Evolutionary conservation across 495 filamentous ascomycete species (phyloP), one percentile per base, ranked within the genome.

Genomic region (Talaromyces proteolyticus): DNA sequence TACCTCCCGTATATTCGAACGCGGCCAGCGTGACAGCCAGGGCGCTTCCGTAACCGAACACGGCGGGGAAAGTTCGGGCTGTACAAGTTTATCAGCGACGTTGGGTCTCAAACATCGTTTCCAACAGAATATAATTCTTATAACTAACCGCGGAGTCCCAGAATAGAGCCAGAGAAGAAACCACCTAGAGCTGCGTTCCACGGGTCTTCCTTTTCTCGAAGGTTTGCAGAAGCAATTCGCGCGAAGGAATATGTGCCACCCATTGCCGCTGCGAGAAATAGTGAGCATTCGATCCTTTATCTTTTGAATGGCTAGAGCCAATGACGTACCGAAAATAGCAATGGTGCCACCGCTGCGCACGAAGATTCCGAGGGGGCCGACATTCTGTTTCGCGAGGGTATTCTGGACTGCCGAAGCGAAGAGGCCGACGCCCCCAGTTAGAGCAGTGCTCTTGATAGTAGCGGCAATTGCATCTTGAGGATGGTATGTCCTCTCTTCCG

Each of bases 371-470:
- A 78, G 80, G 18, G 80, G 76, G 41, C 88, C 85, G 46, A 93
- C 74, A 64, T 95, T 94, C 56, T 78, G 77, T 67, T 80, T 89
- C 16, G 80, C 74, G 48, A 96, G 78, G 24, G 90, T 85, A 68
- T 94, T 96, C 71, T 91, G 89, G 44, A 92, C 74, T 23, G 88
- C 87, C 4, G 91, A 84, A 46, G 84, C 59, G 61, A 88, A 72
- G 38, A 86, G 65, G 55, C 93, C 94, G 39, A 78, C 77, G 40
- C 71, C 67, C 62, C 84, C 87, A 46, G 79, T 80, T 51, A 89
- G 62, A 52, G 80, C 52, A 34, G 80, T 83, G 46, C 82, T 78
- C 57, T 79, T 80, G 61, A 88, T 63, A 22, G 85, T 76, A 36
- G 74, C 72, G 45, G 70, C 64, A 53, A 97, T 68, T 52, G 91